Evolutionary conservation across 768 basidiomycete genomes (phyloP).

Genomic region (Auricularia cornea): DNA sequence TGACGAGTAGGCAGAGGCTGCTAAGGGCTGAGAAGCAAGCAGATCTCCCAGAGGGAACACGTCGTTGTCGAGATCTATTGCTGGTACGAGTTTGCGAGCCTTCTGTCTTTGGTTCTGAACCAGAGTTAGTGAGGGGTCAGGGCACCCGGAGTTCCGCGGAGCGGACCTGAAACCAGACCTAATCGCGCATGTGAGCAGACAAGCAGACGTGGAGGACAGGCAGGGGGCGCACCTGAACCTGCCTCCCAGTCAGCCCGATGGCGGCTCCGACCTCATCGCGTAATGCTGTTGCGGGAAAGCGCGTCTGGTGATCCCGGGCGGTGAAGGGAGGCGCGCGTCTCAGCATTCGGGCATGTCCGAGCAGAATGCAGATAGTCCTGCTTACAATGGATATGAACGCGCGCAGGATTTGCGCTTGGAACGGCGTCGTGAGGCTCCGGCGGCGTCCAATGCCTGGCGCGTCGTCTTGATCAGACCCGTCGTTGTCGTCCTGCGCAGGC

Average conservation of each 20-base stretch:
- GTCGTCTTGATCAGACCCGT: background rate
- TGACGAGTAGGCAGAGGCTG: background rate
- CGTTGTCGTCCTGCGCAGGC: background rate
- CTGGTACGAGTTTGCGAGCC: constrained; percentile 33
- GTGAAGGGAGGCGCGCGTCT: background rate
- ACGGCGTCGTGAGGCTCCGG: background rate
- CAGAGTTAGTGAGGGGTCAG: background rate
- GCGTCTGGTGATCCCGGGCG: constrained; percentile 43
- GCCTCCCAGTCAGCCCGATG: constrained; percentile 82
- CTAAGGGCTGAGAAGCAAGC: background rate
- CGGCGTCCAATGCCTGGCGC: background rate
- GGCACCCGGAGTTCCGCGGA: constrained; percentile 5
- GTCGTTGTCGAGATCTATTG: background rate
- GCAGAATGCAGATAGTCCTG: background rate
- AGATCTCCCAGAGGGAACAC: background rate
- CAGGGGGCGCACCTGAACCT: constrained; percentile 65
- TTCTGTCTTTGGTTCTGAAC: constrained; percentile 81
- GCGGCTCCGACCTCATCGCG: constrained; percentile 80
- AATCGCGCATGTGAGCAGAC: background rate
- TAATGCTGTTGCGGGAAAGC: constrained; percentile 81
- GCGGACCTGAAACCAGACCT: constrained; percentile 88
- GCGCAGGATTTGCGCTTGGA: background rate
- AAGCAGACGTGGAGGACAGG: constrained; percentile 8
- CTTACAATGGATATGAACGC: background rate
- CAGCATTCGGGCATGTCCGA: no score